These are phyloP conservation scores for Terana coerulea DNA, from an alignment of 768 basidiomycete genomes.

Conservation along the genomic window DNA sequence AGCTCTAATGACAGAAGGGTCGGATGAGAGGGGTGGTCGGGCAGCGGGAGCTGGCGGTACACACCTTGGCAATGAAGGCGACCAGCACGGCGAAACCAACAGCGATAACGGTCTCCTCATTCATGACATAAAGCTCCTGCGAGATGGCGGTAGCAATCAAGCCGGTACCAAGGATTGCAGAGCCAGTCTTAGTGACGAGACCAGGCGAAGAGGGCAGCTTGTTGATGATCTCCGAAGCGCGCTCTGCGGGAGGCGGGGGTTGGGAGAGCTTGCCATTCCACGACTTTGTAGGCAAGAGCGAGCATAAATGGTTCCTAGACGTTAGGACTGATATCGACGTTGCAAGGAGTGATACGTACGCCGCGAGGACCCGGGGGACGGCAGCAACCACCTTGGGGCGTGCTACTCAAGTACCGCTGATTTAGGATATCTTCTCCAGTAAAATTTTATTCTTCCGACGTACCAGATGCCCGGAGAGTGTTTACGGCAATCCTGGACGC, in stretches of 20 bases:
- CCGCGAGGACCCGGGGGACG: constrained; percentile 24
- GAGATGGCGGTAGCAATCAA: constrained; percentile 90
- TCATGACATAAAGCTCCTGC: constrained; percentile 95
- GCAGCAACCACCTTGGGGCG: constrained; percentile 40
- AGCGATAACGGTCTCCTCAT: constrained; percentile 91
- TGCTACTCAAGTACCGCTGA: constrained; percentile 30
- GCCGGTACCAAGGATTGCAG: constrained; percentile 87
- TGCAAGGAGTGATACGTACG: constrained; percentile 19
- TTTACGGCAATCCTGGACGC: constrained; percentile 69
- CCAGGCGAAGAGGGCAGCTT: constrained; percentile 80
- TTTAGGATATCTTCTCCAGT: not conserved
- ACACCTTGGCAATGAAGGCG: constrained; percentile 75
- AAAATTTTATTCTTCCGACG: constrained; percentile 22
- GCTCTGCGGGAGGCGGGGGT: constrained; percentile 76
- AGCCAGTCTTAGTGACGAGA: constrained; percentile 93
- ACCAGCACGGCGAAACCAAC: constrained; percentile 82
- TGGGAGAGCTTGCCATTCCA: constrained; percentile 56
- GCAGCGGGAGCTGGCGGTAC: constrained; percentile 18
- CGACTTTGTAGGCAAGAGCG: constrained; percentile 53
- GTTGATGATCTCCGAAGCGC: constrained; percentile 87
- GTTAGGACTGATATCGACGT: not conserved
- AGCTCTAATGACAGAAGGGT: constrained; percentile 40
- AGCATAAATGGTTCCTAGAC: not conserved
- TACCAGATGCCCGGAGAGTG: constrained; percentile 60
- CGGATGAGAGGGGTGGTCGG: not conserved